Conservation (phyloP, 2,329 filamentous ascomycete species). For the Aspergillus sp. region DNA sequence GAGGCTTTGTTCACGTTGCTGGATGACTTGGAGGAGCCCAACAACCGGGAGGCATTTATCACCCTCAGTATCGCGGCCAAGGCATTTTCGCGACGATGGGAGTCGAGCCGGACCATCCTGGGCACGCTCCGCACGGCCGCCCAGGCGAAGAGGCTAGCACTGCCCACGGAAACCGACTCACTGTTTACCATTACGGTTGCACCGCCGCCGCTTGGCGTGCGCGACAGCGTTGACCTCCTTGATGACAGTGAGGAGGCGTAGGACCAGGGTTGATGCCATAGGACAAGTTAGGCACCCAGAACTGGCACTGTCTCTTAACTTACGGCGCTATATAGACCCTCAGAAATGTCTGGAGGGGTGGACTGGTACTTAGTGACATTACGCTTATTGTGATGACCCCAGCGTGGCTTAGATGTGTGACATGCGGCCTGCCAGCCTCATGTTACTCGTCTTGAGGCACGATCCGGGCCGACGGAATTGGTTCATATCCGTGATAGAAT, state of each 20-base stretch:
- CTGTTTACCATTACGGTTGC: constrained; percentile 19
- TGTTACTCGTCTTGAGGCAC: no score
- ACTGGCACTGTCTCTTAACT: neutral
- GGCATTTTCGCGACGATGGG: constrained; percentile 29
- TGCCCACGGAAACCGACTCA: constrained; percentile 26
- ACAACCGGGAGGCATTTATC: constrained; percentile 29
- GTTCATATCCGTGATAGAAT: no score
- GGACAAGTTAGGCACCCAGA: neutral
- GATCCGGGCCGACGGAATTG: no score
- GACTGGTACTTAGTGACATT: neutral
- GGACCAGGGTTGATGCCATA: neutral
- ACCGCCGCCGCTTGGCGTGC: neutral
- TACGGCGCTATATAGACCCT: neutral
- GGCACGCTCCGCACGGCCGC: constrained; percentile 24
- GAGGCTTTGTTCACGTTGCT: constrained; percentile 33
- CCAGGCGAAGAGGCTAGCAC: constrained; percentile 17
- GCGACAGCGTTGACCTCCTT: neutral
- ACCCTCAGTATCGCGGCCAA: constrained; percentile 26
- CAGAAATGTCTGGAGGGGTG: neutral
- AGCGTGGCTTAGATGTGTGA: no score
- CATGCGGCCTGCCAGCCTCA: no score
- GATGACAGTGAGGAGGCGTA: constrained; percentile 1
- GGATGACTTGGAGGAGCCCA: constrained; percentile 23
- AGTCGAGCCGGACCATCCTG: constrained; percentile 10
- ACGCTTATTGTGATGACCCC: no score